Evolutionary conservation across 768 basidiomycete species (phyloP), one percentile per base, ranked within the genome.

Genomic region (Boletus tomentosulus): DNA sequence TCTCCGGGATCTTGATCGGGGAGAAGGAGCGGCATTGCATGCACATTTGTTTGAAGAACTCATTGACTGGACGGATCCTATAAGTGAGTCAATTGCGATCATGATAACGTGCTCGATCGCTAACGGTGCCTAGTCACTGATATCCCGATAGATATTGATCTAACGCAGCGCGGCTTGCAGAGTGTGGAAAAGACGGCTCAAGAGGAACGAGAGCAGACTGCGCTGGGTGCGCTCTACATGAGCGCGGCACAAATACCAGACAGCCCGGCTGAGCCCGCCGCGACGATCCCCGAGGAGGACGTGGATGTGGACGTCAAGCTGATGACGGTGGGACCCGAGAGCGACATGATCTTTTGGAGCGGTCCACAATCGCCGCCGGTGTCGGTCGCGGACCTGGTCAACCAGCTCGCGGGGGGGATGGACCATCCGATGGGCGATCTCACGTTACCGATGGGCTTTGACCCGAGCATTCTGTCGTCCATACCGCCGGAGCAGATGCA

Each of bases 11-110:
- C 77, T 93, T 76, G 91, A 93, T 73, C 82, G 88, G 68, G 87
- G 83, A 68, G 92, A 92, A 70, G 91, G 91, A 47, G 89, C 88
- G 52, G 89, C 91, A 49, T 68, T 93, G 62, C 90, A 92, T 66
- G 82, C 83, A 57, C 86, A 85, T 67, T 64, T 89, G 57, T 92
- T 92, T 70, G 91, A 92, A 74, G 91, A 92, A 74, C 78, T 83
- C 53, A 76, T 91, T 60, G 92, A 93, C 75, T 93, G 90, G 90
- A 76, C 75, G 64, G 92, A 93, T 65, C 90, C 89, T 54, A 69
- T 80, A 63, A 75, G 92, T 93, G 78, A 83, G 88, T 75, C 39
- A 6, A 8, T 44, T 50, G 53, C 38, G 55, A 63, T 55, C 38
- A 47, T 55, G 25, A 62, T 39, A 28, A 30, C 38, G 30, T 58